Evolutionary conservation across 2,329 filamentous ascomycete species (phyloP), one percentile per base, ranked within the genome.

Genomic region (Huntiella omanensis): DNA sequence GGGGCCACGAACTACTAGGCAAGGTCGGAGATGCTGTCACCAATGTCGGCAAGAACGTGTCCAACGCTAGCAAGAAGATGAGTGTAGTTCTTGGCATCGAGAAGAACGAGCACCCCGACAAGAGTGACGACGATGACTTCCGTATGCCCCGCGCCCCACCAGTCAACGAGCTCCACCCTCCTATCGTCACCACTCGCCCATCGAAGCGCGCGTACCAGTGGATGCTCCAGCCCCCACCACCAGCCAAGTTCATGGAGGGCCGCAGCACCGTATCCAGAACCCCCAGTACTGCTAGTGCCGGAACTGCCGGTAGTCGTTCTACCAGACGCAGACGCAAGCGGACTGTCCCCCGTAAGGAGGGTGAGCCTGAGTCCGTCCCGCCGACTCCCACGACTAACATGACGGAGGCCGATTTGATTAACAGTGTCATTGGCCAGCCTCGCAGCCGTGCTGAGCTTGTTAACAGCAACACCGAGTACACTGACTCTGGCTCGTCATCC

Each of bases 171-270:
- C 73, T 87, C 49, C 83, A 92, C 58, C 83, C 84, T 4, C 84
- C 85, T 2, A 79, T 92, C 44, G 82, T 91, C 50, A 84, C 75
- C 59, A 83, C 77, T 61, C 80, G 74, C 48, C 81, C 78, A 11
- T 70, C 68, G 57, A 75, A 67, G 56, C 75, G 77, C 46, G 84
- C 83, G 50, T 80, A 82, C 46, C 72, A 71, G 56, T 95, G 87
- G 87, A 94, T 95, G 86, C 66, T 93, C 44, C 84, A 93, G 57
- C 87, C 87, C 2, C 85, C 86, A 1, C 87, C 87, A n/a, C 75
- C 80, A 33, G 85, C 87, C 48, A 86, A 80, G 59, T 70, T 94
- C 50, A 95, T 95, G 87, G 82, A 81, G 52, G 87, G 86, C 53
- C 91, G 87, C 59, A 74, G 83, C 33, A 74, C 75, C 28, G 77